Base-by-base conservation (phyloP, 805 yeast species). In the Hanseniaspora thailandica region DNA sequence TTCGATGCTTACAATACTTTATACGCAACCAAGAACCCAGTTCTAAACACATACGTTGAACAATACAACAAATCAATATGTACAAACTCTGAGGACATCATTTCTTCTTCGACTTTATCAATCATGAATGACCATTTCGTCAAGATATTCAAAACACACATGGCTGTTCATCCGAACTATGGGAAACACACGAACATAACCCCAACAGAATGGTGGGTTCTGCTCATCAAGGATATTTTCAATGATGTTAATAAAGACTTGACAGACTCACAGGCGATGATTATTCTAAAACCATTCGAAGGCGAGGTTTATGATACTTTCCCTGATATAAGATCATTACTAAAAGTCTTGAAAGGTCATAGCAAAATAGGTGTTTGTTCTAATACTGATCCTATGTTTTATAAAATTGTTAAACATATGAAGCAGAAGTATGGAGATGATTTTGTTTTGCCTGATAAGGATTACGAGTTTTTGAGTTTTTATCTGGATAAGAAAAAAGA, bases 1-100 rank as follows among this genome's bases (percentile, higher is more conserved):
- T 73, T 82, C 52, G 90, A 83, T 64, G 84, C 82, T 0, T 83
- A 80, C 65, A 80, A 78, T 41, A 83, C 89, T 0, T 63, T 83
- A 8, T 82, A 80, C 61, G 68, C 76, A 0, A 84, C 88, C 2
- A 70, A 68, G 19, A 66, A 66, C 28, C 77, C 84, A 0, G 75
- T 82, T 0, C 64, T 76, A 39, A 64, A 68, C n/a, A 81, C 76
- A 56, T 83, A 83, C 60, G 67, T 72, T 41, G 62, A 67, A 2
- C 72, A 25, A 13, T 45, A 22, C 25, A 38, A 51, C 39, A 25
- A 41, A 26, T 22, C 0, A 49, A 61, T 6, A 69, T 69, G 44
- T 72, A 72, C 61, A 13, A 15, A 19, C 4, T 10, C 23, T 9
- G 8, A 38, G 13, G 15, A 36, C 7, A 12, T 3, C 41, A 80